Evolutionary conservation across 2,329 filamentous ascomycete genomes (phyloP), one percentile per base, ranked within the genome.

Genomic region (Alternaria sp.): DNA sequence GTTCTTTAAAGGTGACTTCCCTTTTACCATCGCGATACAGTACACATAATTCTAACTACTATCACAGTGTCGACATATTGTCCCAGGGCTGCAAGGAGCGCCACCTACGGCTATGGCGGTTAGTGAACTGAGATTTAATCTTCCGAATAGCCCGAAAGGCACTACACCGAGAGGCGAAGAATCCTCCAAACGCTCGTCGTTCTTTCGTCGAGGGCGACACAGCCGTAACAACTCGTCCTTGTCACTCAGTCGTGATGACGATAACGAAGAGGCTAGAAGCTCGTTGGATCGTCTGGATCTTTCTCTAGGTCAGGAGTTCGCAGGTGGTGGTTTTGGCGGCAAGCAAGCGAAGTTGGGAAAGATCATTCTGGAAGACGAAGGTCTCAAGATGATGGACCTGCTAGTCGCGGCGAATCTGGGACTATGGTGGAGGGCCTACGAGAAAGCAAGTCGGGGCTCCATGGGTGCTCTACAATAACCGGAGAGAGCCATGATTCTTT

Each of bases 341-440:
- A 93, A 91, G 75, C 87, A 91, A 70, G 93, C 92, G 3, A 99
- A 99, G 80, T 81, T 99, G 68, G 95, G 94, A 0, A 99, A 98
- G 78, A 80, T 99, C 51, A 92, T 98, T 51, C 85, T 99, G 36
- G 87, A 93, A 68, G 88, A 94, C 55, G 93, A 96, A 70, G 95
- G 95, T 0, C 80, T 96, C 65, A 96, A 96, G 81, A 98, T 99
- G 94, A 78, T 98, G 70, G 95, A 99, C 81, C 77, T 99, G 58
- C 82, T 96, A 0, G 92, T 99, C 21, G 92, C 94, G 4, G 90
- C 93, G 10, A 97, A 97, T 73, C 86, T 99, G 79, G 92, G 91
- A 1, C 81, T 98, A 14, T 99, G 93, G 92, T 98, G 94, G 93
- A 88, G 88, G 68, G 88, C 91, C 4, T 97, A 93, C 85, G 90